Evolutionary conservation across 106 monocot genomes (phyloP).

Genomic region (Vanilla planifolia): DNA sequence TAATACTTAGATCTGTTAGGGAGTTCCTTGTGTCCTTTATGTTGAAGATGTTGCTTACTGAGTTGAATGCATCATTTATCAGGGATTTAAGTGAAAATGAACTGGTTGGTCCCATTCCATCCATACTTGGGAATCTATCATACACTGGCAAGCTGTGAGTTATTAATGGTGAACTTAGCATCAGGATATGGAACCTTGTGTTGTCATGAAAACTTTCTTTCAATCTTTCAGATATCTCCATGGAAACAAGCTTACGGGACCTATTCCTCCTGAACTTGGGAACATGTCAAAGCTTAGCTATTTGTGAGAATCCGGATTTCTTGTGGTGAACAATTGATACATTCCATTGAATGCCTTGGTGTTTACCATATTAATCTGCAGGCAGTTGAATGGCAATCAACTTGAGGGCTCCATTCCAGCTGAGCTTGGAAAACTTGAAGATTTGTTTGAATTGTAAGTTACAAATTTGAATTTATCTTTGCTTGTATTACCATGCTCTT

Average conservation of each 20-base stretch:
- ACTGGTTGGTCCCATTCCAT: conserved; percentile 73
- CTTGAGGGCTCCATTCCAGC: conserved; percentile 67
- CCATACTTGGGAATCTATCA: conserved; percentile 88
- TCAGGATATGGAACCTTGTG: not conserved
- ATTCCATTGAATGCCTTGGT: not conserved
- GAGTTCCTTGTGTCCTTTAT: too few relatives aligned
- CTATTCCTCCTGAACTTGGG: conserved; percentile 90
- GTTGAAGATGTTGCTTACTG: too few relatives aligned
- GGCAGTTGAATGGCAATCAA: conserved; percentile 82
- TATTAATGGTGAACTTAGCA: not conserved
- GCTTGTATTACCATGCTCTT: not conserved
- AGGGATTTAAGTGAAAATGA: conserved; percentile 98
- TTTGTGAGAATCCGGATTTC: conserved; percentile 39
- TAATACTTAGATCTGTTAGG: not conserved
- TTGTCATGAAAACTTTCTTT: not conserved
- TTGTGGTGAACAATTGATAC: not conserved
- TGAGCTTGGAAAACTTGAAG: conserved; percentile 88
- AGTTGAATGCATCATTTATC: conserved; percentile 24
- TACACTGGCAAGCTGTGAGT: conserved; percentile 95
- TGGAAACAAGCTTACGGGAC: conserved; percentile 86
- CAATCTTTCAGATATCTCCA: conserved; percentile 66
- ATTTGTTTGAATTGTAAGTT: conserved; percentile 85
- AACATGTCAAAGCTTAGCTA: conserved; percentile 98
- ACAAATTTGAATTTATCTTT: not conserved
- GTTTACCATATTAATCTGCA: conserved; percentile 11